phyloP scores from a whole-genome alignment of 148 eudicot species.

The Rhododendron molle region DNA sequence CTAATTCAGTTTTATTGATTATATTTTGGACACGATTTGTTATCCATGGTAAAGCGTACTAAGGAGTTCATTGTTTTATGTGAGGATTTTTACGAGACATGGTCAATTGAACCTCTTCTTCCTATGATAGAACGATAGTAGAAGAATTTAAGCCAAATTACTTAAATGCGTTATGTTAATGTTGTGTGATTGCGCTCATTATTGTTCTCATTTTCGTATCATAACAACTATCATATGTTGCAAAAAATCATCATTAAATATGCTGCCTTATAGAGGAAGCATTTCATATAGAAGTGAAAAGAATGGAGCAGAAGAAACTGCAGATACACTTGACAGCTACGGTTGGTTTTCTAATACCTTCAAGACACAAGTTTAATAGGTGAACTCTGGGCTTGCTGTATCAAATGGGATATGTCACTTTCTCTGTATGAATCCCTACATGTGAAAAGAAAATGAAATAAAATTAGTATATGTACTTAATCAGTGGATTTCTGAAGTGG shows the following conservation, averaged over 20 bases:
- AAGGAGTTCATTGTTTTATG: not conserved
- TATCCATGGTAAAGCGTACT: not conserved
- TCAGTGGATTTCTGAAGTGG: not conserved
- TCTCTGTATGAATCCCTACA: not conserved
- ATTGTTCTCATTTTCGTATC: not conserved
- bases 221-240: not conserved
- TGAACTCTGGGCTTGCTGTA: not conserved
- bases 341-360: not conserved
- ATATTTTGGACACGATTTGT: not conserved
- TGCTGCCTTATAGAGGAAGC: not conserved
- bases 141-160: too few relatives aligned
- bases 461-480: not conserved
- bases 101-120: not conserved
- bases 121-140: not conserved
- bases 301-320: not conserved
- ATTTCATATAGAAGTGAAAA: not conserved
- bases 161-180: not conserved
- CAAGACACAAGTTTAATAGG: not conserved
- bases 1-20: not conserved
- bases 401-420: not conserved
- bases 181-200: not conserved
- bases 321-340: not conserved
- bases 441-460: not conserved
- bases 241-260: not conserved
- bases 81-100: not conserved